Base-by-base conservation (phyloP, 371 early-diverging fungal genomes). In the Blyttiomyces sp. region DNA sequence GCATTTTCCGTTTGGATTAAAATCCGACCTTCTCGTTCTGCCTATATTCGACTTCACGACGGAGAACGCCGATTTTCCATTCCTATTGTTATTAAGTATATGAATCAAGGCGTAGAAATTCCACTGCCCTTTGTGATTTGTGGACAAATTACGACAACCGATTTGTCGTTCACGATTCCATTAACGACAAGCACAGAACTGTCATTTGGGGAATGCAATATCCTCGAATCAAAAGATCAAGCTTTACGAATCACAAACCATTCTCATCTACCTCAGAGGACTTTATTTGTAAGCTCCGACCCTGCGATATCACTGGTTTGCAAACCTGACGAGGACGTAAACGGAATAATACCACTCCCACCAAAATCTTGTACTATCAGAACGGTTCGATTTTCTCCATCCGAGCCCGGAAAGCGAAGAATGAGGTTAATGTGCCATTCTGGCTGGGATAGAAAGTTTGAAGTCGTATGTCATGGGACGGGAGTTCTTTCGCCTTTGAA, bases 1-100 rank as follows among this genome's bases (percentile, higher is more conserved):
- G 55, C 66, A 4, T 67, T 68, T 19, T 42, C 44, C 6, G 67
- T 73, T 1, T 70, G 64, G 65, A 46, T 71, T 39, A 70, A 69
- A 46, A 30, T 68, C n/a, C 68, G 58, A 36, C 67, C 70, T 16
- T 49, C 61, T 4, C 33, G 62, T 4, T 55, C 59, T 2, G 63
- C 66, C 11, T 49, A 50, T 24, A 32, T 54, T 17, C 32, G 51
- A 1, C 34, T 57, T 21, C 31, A 64, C 4, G 58, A 61, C 30
- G 70, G 67, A 13, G 43, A 35, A 17, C n/a, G 42, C 16, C 55
- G 46, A 16, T 64, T 68, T 30, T 13, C 23, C 2, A 35, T 70
- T 2, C 59, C 64, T 3, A 28, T 70, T 4, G 17, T 49, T 3
- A 45, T 73, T 7, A 61, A 60, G 34, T 70, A 65, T 43, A 49